phyloP scores from a whole-genome alignment of 2,329 filamentous ascomycete species.

The Verticillium nubilum region DNA sequence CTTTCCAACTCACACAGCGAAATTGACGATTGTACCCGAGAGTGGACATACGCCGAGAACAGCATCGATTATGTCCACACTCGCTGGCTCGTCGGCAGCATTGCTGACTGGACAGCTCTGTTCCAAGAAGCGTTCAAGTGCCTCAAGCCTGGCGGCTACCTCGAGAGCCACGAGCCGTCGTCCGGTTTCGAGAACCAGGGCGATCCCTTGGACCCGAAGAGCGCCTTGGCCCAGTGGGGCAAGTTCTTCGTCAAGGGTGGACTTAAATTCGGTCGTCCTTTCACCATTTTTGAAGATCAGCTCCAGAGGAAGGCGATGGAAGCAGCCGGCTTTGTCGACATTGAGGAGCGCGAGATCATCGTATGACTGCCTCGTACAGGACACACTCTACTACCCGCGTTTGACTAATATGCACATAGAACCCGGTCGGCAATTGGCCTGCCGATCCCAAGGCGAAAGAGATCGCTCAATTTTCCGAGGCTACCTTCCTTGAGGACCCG shows the following conservation, averaged over 20 bases:
- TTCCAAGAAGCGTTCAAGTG: constrained; percentile 14
- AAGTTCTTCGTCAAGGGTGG: constrained; percentile 23
- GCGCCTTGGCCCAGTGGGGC: constrained; percentile 24
- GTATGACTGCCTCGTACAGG: background rate
- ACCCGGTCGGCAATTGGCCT: background rate
- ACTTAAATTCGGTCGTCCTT: constrained; percentile 21
- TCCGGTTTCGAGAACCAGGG: constrained; percentile 19
- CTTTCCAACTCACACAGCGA: constrained; percentile 29
- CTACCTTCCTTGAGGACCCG: background rate
- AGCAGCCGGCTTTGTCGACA: background rate
- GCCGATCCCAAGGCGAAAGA: background rate
- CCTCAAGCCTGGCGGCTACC: constrained; percentile 41
- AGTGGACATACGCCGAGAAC: constrained; percentile 29
- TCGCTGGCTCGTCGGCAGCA: constrained; percentile 20
- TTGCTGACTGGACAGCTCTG: constrained; percentile 11
- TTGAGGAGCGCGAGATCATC: background rate
- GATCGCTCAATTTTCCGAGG: background rate
- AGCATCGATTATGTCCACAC: constrained; percentile 28
- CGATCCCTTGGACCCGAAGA: constrained; percentile 16
- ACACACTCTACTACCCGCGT: background rate
- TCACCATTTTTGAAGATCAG: constrained; percentile 20
- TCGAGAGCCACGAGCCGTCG: constrained; percentile 37
- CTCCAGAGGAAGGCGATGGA: constrained; percentile 21
- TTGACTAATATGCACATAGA: background rate
- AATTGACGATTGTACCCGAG: constrained; percentile 28